Evolutionary conservation across 345 rosid species (phyloP), one percentile per base, ranked within the genome.

Genomic region (Eutrema japonicum): DNA sequence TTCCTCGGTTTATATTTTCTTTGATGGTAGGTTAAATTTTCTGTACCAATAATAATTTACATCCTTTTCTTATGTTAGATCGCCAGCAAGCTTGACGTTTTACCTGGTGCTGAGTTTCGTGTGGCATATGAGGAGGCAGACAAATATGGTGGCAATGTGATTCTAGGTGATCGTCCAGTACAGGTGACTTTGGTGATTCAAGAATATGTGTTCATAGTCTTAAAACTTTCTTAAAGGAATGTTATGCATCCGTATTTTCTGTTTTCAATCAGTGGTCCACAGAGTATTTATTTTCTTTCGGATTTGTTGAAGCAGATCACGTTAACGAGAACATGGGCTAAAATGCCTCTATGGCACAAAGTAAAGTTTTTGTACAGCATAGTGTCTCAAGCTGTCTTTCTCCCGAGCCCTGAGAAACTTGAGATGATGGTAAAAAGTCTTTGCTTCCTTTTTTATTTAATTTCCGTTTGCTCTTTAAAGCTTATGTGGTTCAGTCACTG

Each of bases 141-240:
- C 73, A 84, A 88, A 66, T 88, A 92, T 82, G 89, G 87, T 64
- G 89, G 90, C 64, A 86, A 80, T 78, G 96, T 92, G 63, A 68
- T 90, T 67, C 92, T 92, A 64, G 99, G 99, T 71, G 99, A 95
- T 87, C 97, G 99, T 56, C 96, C 96, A 26, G 92, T 92, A 35
- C 84, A 91, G 86, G 99, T 88, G 59, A 72, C n/a, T 46, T 65
- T 27, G 37, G 7, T 72, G 45, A 26, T 67, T 29, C 27, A 18
- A 36, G 22, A 58, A 66, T 63, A 35, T 57, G 14, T 61, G 3
- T 64, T 69, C 46, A 68, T 78, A 36, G 22, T 60, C 56, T 36
- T 14, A 52, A 10, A 48, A 8, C 30, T 38, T 66, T 14, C 14
- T 33, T 58, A 2, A 35, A 14, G 33, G 37, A 64, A 22, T 10